Base-by-base conservation (phyloP, 2,329 filamentous ascomycete species). In the Erysiphe pulchra region DNA sequence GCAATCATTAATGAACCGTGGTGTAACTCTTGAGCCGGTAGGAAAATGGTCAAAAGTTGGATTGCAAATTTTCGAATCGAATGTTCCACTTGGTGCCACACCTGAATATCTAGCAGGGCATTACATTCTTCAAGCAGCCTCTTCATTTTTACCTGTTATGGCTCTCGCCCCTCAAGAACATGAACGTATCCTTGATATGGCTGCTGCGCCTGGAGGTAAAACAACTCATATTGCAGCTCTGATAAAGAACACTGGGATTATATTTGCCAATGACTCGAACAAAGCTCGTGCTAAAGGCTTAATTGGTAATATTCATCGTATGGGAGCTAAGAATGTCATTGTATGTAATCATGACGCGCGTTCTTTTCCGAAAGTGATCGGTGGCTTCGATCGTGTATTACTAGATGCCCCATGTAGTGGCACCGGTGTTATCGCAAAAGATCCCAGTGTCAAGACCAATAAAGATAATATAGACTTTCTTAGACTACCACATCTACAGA, bases 21-120 rank as follows among this genome's bases (percentile, higher is more conserved):
- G 90, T 51, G 90, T 98, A 43, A 92, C 86, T 13, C 73, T 98
- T 36, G 87, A 98, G 62, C 90, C 90, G 2, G 84, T 98, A 16
- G 90, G 90, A 50, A 95, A 95, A 63, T 98, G 90, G 90, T 90
- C 81, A 54, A 98, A 98, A 66, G 85, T 98, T 51, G 90, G 90
- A 42, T 71, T 98, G 37, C 90, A 98, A 61, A 75, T 98, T 49
- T 98, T 98, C 60, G 90, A 98, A 62, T 82, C 80, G 47, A 79
- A 77, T 46, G 76, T 81, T 0, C 57, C 55, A 45, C 72, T 94
- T 1, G 86, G 86, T 70, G 90, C 90, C 28, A 98, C 90, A 0
- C 90, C 90, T 10, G 90, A 98, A 63, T 98, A 98, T 61, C 74
- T 98, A 12, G 86, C 87, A 14, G 90, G 90, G 16, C 85, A 98